Conservation (phyloP, 345 rosid genomes). For the Gossypium sturtianum region DNA sequence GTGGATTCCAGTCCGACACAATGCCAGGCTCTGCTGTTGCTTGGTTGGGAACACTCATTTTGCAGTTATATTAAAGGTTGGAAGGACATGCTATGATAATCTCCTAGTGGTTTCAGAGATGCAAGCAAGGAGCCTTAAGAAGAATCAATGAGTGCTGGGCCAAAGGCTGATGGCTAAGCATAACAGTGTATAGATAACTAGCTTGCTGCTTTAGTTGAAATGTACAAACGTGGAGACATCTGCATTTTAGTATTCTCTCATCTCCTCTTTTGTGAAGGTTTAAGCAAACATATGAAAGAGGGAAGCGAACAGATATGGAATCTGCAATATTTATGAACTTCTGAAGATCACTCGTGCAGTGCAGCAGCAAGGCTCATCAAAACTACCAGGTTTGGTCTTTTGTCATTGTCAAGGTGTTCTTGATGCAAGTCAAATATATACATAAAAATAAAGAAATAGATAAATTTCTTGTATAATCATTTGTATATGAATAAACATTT, state of each 20-base stretch:
- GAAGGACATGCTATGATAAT: not conserved
- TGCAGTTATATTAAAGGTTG: not conserved
- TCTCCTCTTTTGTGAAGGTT: not conserved
- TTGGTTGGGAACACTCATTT: not conserved
- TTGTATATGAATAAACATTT: not conserved
- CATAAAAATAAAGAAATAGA: not conserved
- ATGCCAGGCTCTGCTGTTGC: not conserved
- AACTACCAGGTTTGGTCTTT: not conserved
- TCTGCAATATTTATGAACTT: not conserved
- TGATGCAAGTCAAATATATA: not conserved
- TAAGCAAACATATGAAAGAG: not conserved
- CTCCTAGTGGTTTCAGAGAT: not conserved
- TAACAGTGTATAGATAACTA: not conserved
- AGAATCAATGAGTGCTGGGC: not conserved
- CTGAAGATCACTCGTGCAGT: not conserved
- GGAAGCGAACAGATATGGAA: not conserved
- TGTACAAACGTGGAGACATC: slow-evolving; percentile 14
- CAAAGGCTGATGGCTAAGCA: not conserved
- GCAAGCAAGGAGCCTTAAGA: not conserved
- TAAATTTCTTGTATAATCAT: not conserved
- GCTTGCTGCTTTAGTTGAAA: slow-evolving; percentile 5
- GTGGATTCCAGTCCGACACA: not conserved
- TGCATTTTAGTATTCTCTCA: not conserved
- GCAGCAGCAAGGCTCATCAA: not conserved
- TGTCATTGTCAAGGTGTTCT: not conserved